Evolutionary conservation across 257 asterid species (phyloP), one percentile per base, ranked within the genome.

Genomic region (Galeopsis tetrahit): DNA sequence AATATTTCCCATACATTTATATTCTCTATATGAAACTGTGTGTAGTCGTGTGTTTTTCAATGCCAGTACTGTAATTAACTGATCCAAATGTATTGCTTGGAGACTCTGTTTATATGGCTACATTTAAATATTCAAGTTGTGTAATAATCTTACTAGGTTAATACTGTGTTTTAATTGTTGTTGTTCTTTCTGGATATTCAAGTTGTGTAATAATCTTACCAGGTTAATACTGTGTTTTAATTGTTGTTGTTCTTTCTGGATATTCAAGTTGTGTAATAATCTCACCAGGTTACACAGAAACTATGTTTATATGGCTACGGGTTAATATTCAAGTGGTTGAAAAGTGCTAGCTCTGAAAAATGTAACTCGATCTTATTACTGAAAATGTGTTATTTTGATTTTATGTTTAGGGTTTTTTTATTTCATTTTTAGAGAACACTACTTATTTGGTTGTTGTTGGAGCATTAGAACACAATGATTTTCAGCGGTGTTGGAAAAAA

Each of bases 11-110:
- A n/a, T n/a, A n/a, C n/a, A n/a, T n/a, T n/a, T n/a, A n/a, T n/a
- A n/a, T n/a, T n/a, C n/a, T n/a, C n/a, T n/a, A n/a, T n/a, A n/a
- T n/a, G n/a, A n/a, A 74, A 63, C n/a, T 66, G 57, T 63, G 53
- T 68, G 36, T 57, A 46, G 68, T 38, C 9, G 71, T 66, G 31
- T 28, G 31, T 8, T 21, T 14, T 28, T 63, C 31, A 55, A 44
- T 64, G 31, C 43, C 69, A 14, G 51, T n/a, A n/a, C n/a, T 72
- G 77, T 51, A 39, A 42, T 40, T 42, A 42, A 68, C 67, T 60
- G 35, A n/a, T 69, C 42, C 46, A 43, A 48, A 14, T 48, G 28
- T 13, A 46, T 44, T 59, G 56, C 15, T 14, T 59, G 46, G 15
- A 36, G 35, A 34, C 7, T 39, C 7, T 15, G 33, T 61, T 71